These are phyloP conservation scores for Oxyria digyna DNA, from an alignment of 148 eudicot genomes.

Conservation along the genomic window DNA sequence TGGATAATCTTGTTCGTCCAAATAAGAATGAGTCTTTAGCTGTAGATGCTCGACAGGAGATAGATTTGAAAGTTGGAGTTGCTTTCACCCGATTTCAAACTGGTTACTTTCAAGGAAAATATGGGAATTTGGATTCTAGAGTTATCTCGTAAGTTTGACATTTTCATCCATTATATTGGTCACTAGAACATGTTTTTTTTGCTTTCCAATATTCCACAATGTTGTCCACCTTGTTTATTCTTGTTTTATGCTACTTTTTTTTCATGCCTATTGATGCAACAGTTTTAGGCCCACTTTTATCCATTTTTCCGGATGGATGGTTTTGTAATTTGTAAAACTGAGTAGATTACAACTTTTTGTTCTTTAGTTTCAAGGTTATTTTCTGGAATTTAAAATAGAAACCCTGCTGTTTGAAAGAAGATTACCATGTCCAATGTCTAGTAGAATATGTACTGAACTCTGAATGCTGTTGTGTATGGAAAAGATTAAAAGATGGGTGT, in stretches of 20 bases:
- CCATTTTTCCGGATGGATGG: not conserved
- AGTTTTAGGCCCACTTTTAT: not conserved
- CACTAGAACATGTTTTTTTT: not conserved
- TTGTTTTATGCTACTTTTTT: not conserved
- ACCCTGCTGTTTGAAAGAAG: not conserved
- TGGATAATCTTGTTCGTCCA: slow-evolving; percentile 74
- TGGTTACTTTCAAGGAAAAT: slow-evolving; percentile 84
- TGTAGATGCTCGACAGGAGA: slow-evolving; percentile 97
- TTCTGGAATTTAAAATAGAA: not conserved
- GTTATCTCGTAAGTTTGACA: slow-evolving; percentile 82
- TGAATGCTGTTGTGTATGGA: not conserved
- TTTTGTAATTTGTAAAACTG: not conserved
- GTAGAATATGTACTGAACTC: not conserved
- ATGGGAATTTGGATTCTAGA: slow-evolving; percentile 91
- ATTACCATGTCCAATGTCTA: not conserved
- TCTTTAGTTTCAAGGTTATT: not conserved
- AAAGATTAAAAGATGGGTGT: not conserved
- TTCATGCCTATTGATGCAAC: not conserved
- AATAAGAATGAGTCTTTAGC: slow-evolving; percentile 82
- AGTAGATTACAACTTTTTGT: not conserved
- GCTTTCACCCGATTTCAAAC: slow-evolving; percentile 93
- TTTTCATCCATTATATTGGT: slow-evolving; percentile 12
- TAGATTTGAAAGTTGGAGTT: slow-evolving; percentile 98
- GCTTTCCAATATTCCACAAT: not conserved
- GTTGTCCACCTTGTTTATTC: slow-evolving; percentile 2